Conservation (phyloP, 768 basidiomycete species). For the Boletus rex-veris region DNA sequence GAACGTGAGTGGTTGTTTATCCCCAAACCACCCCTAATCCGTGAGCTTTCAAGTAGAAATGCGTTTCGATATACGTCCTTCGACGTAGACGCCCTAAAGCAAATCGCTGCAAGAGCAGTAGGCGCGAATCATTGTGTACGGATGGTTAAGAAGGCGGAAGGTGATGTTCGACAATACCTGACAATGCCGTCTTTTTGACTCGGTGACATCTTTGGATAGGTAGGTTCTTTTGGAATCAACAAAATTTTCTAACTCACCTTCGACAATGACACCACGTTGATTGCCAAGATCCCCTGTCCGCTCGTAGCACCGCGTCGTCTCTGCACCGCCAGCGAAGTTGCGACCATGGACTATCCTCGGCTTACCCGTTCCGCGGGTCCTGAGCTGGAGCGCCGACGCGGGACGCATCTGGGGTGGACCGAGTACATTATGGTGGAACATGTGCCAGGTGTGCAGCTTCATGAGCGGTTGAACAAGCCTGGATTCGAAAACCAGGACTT, state of each 20-base stretch:
- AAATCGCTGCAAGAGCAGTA: conserved; percentile 9
- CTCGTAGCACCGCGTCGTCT: conserved; percentile 27
- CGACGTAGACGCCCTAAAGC: conserved; percentile 20
- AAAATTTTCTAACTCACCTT: conserved; percentile 14
- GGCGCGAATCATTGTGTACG: conserved; percentile 11
- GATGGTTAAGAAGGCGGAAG: conserved; percentile 15
- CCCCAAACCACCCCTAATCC: neutral
- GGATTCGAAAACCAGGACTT: conserved; percentile 1
- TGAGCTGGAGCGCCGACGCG: conserved; percentile 28
- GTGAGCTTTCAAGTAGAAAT: neutral
- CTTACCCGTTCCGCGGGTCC: conserved; percentile 29
- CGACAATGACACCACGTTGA: conserved; percentile 9
- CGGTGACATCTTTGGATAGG: neutral
- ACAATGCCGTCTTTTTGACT: no score
- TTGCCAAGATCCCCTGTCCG: conserved; percentile 16
- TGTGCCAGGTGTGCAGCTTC: conserved; percentile 18
- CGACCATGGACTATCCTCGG: conserved; percentile 32
- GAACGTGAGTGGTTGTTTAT: neutral
- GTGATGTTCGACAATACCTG: neutral
- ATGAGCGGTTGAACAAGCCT: conserved; percentile 10
- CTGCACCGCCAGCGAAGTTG: conserved; percentile 36
- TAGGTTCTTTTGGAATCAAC: conserved; percentile 12
- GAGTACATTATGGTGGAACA: conserved; percentile 37
- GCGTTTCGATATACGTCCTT: neutral
- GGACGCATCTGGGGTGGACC: conserved; percentile 14